phyloP scores from a whole-genome alignment of 306 rosid species.

The Quercus parvula region DNA sequence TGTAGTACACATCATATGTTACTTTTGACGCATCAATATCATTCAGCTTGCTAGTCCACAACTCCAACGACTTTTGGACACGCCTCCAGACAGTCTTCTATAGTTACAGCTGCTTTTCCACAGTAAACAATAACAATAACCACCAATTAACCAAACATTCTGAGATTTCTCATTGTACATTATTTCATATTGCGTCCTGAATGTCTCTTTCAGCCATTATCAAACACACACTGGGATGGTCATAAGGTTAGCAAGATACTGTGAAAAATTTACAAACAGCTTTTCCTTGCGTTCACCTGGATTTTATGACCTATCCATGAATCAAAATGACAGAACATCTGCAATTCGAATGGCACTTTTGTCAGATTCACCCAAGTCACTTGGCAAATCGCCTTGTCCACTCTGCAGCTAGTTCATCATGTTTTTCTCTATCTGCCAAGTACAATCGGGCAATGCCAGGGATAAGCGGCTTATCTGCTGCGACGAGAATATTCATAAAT shows the following conservation, averaged over 20 bases:
- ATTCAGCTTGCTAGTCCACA: too few species aligned
- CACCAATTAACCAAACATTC: too few species aligned
- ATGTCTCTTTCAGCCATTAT: neutral
- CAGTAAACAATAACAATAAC: too few species aligned
- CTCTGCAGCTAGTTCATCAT: constrained; percentile 73
- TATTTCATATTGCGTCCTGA: neutral
- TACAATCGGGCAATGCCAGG: constrained; percentile 75
- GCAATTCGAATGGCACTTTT: constrained; percentile 4
- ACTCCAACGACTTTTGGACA: too few species aligned
- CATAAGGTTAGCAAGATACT: neutral
- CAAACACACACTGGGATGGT: neutral
- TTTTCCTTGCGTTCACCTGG: neutral
- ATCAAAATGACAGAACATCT: neutral
- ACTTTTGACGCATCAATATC: too few species aligned
- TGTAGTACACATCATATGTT: too few species aligned
- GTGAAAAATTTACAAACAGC: neutral
- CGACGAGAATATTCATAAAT: neutral
- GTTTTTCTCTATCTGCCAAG: constrained; percentile 67
- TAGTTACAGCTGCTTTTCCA: too few species aligned
- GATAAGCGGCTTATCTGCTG: constrained; percentile 66
- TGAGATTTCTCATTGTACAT: neutral
- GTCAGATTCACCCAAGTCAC: constrained; percentile 41
- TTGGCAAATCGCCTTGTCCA: constrained; percentile 92
- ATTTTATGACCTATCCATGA: neutral
- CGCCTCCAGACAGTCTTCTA: too few species aligned